A percentile compares a stretch with the other conserved stretches of the same genome.
Conservation (phyloP, 2,329 filamentous ascomycete genomes). For the Cordyceps farinosa region DNA sequence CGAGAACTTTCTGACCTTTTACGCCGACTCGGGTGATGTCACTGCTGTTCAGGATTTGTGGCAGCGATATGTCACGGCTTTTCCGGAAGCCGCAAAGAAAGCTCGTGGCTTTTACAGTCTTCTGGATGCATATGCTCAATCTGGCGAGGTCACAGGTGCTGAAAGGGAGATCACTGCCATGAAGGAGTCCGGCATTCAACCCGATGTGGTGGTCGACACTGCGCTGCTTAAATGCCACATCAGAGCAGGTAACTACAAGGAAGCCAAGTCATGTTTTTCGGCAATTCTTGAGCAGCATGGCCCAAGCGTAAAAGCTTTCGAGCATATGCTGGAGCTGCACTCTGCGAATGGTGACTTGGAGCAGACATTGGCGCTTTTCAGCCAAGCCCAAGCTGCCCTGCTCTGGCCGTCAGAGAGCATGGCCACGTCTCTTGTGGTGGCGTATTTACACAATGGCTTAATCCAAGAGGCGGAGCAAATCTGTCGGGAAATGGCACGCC, state of each 20-base stretch:
- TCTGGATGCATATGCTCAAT: constrained; percentile 67
- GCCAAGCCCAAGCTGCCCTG: constrained; percentile 52
- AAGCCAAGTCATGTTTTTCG: constrained; percentile 62
- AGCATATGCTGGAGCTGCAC: constrained; percentile 66
- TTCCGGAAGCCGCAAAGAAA: constrained; percentile 32
- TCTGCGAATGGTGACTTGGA: constrained; percentile 70
- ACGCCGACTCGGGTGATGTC: constrained; percentile 47
- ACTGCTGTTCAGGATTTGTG: constrained; percentile 43
- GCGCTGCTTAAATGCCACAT: constrained; percentile 69
- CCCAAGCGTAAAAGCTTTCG: constrained; percentile 64
- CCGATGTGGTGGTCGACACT: constrained; percentile 67
- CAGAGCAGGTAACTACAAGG: constrained; percentile 62
- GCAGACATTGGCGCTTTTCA: constrained; percentile 62
- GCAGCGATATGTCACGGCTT: constrained; percentile 38
- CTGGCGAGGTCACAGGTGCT: constrained; percentile 60
- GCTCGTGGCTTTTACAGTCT: constrained; percentile 51
- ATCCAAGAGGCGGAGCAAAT: constrained; percentile 37
- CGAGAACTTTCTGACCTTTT: constrained; percentile 47
- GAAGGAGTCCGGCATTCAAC: constrained; percentile 50
- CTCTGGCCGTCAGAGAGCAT: constrained; percentile 55
- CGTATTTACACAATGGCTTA: constrained; percentile 50
- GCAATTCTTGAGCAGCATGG: constrained; percentile 47
- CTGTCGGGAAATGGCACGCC: constrained; percentile 48
- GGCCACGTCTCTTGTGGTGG: constrained; percentile 62
- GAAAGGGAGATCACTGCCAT: constrained; percentile 62